Base-by-base conservation (phyloP, 768 basidiomycete species). In the Dentipellis fragilis region DNA sequence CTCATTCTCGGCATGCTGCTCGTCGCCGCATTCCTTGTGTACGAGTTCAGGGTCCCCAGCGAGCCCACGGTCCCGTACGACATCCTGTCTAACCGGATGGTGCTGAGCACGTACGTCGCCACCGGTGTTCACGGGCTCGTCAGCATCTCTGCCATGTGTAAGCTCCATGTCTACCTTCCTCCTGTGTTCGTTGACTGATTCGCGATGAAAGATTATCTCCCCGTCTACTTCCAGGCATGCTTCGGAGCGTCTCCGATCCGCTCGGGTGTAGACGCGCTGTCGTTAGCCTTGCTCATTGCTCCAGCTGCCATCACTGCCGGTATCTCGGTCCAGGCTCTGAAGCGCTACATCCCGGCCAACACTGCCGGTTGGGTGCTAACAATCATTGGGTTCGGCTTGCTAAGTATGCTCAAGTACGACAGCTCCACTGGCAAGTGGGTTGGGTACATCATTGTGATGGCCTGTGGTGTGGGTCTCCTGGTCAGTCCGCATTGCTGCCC, bases 211-310 rank as follows among this genome's bases (percentile, higher is more conserved):
- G 51, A 63, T 54, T 70, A 65, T 58, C 58, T 68, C 1, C 66
- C 68, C 12, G 62, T 67, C 22, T 70, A 66, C 59, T 68, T 70
- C 51, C 69, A 70, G 54, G 66, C 69, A 0, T 60, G 56, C 50
- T 56, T 57, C 23, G 62, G 59, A 4, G 62, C 60, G 11, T 58
- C 59, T 34, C 49, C 64, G 4, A 54, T 60, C 35, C 55, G 57
- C 7, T 56, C 64, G 5, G 61, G 64, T 9, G 59, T 64, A 1
- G 53, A 57, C 48, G 23, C 59, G 10, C 58, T 65, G n/a, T 55
- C 58, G 1, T 22, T 58, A 16, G 55, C 62, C 4, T 57, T 65
- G 23, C 52, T 60, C 14, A 52, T 69, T 22, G 65, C 67, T 0
- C 66, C 67, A 1, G 46, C 56, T 36, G 66, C 66, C 0, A 62